Evolutionary conservation across 2,329 filamentous ascomycete species (phyloP), one percentile per base, ranked within the genome.

Genomic region (Xylariaceae sp.): DNA sequence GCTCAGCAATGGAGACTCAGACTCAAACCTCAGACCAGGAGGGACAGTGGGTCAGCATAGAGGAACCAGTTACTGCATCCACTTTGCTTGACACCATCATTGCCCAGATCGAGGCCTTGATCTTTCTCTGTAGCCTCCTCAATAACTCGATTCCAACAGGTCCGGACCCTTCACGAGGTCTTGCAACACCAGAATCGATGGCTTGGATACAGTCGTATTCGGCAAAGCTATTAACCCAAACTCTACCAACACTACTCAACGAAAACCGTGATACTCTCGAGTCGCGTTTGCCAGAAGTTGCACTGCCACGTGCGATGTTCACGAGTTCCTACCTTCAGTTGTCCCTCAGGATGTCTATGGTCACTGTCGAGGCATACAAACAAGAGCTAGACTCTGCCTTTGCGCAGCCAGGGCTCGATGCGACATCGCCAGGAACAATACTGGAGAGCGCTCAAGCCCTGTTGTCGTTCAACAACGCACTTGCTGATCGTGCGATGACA

Each of bases 61-160:
- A 87, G 48, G 84, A 87, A 57, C 82, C 86, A 0, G 73, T 88
- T 22, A 87, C 84, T 1, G 78, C 81, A 22, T 75, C 78, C 44
- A 82, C 83, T 1, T 76, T 90, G 6, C 72, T 89, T 1, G 87
- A 90, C 55, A 89, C 86, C 0, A 76, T 84, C 13, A 74, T 87
- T 31, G 84, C 86, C 5, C 82, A 86, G 56, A 67, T 89, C 46
- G 82, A 72, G 59, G 79, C 70, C 44, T 76, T 75, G 74, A 60
- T 76, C 59, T 51, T 77, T 57, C 11, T 56, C 61, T 34, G 31
- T 49, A n/a, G 31, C 33, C 11, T 42, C 41, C 33, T 40, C 49
- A 38, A 16, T 16, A 5, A 4, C 13, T 13, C 34, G 13, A 5
- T 16, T 10, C 5, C 16, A 18, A 43, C 39, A 2, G 31, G 18